Evolutionary conservation across 2,329 filamentous ascomycete species (phyloP).

Genomic region (Cladosporium cucumerinum): DNA sequence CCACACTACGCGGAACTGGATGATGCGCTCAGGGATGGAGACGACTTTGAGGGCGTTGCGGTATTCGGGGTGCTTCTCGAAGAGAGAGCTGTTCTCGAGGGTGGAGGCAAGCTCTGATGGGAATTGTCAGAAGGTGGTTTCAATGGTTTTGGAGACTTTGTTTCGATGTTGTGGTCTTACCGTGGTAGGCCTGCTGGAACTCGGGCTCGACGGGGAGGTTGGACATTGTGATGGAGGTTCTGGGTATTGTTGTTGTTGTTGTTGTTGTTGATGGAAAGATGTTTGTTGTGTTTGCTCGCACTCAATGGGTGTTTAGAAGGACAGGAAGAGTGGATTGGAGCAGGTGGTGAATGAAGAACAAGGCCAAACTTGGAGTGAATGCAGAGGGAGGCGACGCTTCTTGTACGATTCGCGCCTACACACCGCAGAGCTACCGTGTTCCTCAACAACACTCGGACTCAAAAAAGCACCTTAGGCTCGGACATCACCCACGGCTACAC

Average conservation of each 20-base stretch:
- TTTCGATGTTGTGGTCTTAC: constrained; percentile 47
- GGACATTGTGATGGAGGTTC: constrained; percentile 16
- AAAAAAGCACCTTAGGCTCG: constrained; percentile 13
- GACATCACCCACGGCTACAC: constrained; percentile 14
- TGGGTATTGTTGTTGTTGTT: not conserved
- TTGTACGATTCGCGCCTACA: constrained; percentile 4
- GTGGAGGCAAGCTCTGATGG: constrained; percentile 82
- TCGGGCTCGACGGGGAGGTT: constrained; percentile 73
- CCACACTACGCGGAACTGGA: constrained; percentile 98
- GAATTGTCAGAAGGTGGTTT: constrained; percentile 14
- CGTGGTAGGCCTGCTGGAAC: constrained; percentile 98
- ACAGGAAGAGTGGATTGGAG: not conserved
- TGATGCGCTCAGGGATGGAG: constrained; percentile 87
- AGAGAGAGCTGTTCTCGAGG: constrained; percentile 89
- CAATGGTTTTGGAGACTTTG: not conserved
- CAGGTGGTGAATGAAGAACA: not conserved
- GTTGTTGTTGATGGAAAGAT: not conserved
- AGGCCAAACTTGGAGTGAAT: not conserved
- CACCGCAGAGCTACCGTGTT: constrained; percentile 5
- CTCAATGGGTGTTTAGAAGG: not conserved
- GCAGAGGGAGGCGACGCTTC: not conserved
- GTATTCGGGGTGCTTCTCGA: constrained; percentile 93
- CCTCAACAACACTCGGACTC: constrained; percentile 6
- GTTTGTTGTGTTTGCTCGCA: not conserved
- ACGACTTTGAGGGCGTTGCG: constrained; percentile 82